Percentiles rank a stretch among this genome's conserved stretches.
Conservation (phyloP, 495 filamentous ascomycete genomes). For the Xylaria telfairii region DNA sequence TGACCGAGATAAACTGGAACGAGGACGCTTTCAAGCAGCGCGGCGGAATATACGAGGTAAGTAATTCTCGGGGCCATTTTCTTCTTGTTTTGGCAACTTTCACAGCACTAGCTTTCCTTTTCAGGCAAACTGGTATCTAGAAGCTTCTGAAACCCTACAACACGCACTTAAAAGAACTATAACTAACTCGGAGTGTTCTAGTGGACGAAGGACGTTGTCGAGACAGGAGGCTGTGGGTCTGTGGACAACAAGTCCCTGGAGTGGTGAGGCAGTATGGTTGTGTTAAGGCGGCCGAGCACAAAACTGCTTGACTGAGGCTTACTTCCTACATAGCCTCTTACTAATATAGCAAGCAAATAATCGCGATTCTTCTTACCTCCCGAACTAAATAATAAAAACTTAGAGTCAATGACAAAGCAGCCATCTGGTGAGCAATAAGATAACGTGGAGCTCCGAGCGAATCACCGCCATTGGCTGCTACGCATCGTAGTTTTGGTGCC, state of each 20-base stretch:
- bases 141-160: no score
- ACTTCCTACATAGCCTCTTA: neutral
- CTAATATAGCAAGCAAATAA: neutral
- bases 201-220: slow-evolving; percentile 49
- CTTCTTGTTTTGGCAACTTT: no score
- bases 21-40: slow-evolving; percentile 52
- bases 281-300: neutral
- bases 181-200: no score
- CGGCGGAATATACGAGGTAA: slow-evolving; percentile 61
- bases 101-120: no score
- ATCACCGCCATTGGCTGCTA: neutral
- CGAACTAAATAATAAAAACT: no score
- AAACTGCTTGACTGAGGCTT: neutral
- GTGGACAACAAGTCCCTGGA: slow-evolving; percentile 12
- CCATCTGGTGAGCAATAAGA: no score
- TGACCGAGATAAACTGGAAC: slow-evolving; percentile 59
- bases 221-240: slow-evolving; percentile 23
- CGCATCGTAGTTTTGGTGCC: neutral
- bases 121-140: no score
- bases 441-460: no score
- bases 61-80: no score
- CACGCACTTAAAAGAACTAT: no score
- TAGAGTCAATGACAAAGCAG: no score
- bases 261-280: slow-evolving; percentile 18
- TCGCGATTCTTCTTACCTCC: no score